These are phyloP conservation scores for Eucalyptus guilfoylei DNA, from an alignment of 345 rosid species.

Conservation along the genomic window DNA sequence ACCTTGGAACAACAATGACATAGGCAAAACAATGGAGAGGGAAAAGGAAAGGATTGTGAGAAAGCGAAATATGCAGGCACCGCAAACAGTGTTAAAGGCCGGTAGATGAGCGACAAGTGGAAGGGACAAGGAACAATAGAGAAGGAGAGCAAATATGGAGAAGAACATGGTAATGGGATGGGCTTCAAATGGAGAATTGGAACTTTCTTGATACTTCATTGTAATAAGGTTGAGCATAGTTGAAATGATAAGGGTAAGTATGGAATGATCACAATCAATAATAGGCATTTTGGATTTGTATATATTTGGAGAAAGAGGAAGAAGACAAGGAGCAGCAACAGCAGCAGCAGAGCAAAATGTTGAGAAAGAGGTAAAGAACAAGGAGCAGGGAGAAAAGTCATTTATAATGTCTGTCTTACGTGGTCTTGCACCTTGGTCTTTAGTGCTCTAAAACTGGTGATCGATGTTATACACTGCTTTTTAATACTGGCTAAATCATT, in stretches of 20 bases:
- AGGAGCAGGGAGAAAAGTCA: not conserved
- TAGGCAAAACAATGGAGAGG: not conserved
- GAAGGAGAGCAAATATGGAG: not conserved
- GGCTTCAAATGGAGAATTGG: not conserved
- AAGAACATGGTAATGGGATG: not conserved
- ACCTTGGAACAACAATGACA: not conserved
- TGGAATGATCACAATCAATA: not conserved
- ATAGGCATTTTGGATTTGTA: not conserved
- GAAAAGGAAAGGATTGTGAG: not conserved
- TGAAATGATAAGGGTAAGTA: not conserved
- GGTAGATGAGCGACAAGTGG: not conserved
- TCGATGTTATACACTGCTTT: no score
- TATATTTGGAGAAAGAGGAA: not conserved
- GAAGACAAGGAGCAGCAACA: not conserved
- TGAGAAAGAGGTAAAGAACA: not conserved
- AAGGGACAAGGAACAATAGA: not conserved
- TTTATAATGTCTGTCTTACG: not conserved
- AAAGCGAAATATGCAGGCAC: accelerated
- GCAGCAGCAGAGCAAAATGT: not conserved
- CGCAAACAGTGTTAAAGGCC: accelerated
- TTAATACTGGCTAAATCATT: no score
- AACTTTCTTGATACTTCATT: not conserved
- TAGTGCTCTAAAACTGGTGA: no score
- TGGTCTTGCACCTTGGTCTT: not conserved
- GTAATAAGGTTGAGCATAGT: not conserved